phyloP scores from a whole-genome alignment of 2,329 filamentous ascomycete genomes.

The Trichoderma simmonsii region DNA sequence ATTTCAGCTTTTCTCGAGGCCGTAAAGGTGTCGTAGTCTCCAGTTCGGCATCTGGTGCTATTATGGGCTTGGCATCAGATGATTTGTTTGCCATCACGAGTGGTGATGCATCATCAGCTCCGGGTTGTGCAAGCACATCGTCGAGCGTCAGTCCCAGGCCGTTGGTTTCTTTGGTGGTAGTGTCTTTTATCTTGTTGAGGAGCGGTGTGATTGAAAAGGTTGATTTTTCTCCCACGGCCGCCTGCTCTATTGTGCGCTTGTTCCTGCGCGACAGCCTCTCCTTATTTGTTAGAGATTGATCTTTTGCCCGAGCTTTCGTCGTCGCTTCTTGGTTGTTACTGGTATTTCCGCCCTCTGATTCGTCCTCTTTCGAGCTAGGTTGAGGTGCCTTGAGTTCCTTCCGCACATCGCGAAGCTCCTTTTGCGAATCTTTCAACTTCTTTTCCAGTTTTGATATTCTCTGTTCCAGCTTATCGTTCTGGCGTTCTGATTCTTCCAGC shows the following conservation, averaged over 20 bases:
- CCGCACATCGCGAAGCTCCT: constrained; percentile 66
- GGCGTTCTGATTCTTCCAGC: constrained; percentile 57
- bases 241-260: constrained; percentile 53
- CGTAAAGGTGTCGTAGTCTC: not conserved
- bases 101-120: constrained; percentile 16
- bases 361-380: constrained; percentile 39
- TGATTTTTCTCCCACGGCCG: constrained; percentile 74
- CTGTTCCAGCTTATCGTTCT: constrained; percentile 64
- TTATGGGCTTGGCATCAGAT: constrained; percentile 28
- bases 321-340: constrained; percentile 39
- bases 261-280: constrained; percentile 41
- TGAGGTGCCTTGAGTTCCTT: constrained; percentile 39
- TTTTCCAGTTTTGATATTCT: constrained; percentile 66
- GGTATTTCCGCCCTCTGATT: constrained; percentile 24
- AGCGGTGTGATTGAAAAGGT: constrained; percentile 93
- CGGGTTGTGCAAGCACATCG: not conserved
- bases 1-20: not conserved
- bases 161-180: constrained; percentile 30
- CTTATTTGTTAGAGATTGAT: constrained; percentile 38
- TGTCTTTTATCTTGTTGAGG: constrained; percentile 68
- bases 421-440: constrained; percentile 67
- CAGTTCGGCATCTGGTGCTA: not conserved
- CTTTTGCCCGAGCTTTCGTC: constrained; percentile 43
- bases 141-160: constrained; percentile 18
- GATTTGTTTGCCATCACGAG: constrained; percentile 15